These are phyloP conservation scores for Asterella californica DNA, from an alignment of 225 moss, liverwort and hornwort genomes.

Conservation along the genomic window DNA sequence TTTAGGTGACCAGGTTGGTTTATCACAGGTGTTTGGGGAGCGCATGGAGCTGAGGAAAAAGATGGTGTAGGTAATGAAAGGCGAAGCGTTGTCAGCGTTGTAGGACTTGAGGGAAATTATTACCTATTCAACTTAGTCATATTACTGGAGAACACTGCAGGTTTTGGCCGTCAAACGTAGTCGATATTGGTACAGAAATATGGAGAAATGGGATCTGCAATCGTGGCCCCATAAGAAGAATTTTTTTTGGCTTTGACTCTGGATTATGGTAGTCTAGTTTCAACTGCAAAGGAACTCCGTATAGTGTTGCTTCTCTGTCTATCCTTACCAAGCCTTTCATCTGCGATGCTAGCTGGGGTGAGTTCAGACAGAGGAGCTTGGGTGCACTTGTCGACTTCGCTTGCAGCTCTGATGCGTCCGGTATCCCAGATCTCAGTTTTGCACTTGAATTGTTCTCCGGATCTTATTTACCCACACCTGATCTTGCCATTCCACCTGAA, in stretches of 20 bases:
- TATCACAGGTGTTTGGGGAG: background rate
- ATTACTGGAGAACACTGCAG: background rate
- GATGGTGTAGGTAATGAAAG: conserved; percentile 7
- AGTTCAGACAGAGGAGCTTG: conserved; percentile 20
- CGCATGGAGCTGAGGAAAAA: conserved; percentile 10
- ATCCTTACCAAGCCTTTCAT: background rate
- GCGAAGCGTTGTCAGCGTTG: background rate
- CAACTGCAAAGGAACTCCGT: background rate
- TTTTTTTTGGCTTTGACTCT: background rate
- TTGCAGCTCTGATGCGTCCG: conserved; percentile 16
- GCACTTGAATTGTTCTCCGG: conserved; percentile 15
- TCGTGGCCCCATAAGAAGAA: background rate
- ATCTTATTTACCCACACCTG: background rate
- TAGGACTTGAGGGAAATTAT: background rate
- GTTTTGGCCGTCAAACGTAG: background rate
- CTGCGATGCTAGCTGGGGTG: conserved; percentile 31
- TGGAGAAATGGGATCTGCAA: conserved; percentile 20
- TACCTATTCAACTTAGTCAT: background rate
- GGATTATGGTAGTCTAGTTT: conserved; percentile 12
- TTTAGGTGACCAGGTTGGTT: background rate
- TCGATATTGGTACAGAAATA: background rate
- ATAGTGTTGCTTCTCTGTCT: background rate
- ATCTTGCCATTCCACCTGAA: background rate
- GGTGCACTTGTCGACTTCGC: conserved; percentile 14
- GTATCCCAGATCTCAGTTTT: conserved; percentile 30